Evolutionary conservation across 2,329 filamentous ascomycete genomes (phyloP).

Genomic region (Fonsecaea monophora): DNA sequence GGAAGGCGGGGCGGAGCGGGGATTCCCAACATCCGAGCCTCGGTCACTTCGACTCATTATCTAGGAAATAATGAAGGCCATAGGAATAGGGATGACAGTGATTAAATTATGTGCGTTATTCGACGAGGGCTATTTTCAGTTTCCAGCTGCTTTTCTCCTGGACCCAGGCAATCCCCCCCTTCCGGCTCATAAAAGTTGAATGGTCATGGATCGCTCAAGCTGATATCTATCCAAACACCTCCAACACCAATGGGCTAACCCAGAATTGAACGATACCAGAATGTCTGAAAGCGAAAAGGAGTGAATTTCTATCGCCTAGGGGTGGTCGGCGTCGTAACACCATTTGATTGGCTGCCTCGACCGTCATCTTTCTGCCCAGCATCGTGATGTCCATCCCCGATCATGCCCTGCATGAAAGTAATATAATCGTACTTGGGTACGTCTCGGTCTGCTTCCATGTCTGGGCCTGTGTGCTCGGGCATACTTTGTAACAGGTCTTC

Average conservation of each 20-base stretch:
- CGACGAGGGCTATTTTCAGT: slow-evolving; percentile 5
- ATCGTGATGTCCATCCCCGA: slow-evolving; percentile 51
- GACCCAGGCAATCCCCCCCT: background rate
- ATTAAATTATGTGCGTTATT: slow-evolving; percentile 5
- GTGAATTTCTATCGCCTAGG: slow-evolving; percentile 23
- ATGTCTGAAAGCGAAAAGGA: slow-evolving; percentile 1
- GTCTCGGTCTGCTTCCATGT: slow-evolving; percentile 83
- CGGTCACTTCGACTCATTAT: background rate
- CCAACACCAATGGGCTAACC: background rate
- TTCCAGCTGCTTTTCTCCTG: slow-evolving; percentile 1
- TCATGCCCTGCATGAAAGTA: slow-evolving; percentile 91
- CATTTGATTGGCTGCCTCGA: slow-evolving; percentile 28
- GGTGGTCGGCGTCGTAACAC: slow-evolving; percentile 33
- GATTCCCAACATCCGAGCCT: background rate
- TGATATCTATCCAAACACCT: background rate
- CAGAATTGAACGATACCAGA: slow-evolving; percentile 1
- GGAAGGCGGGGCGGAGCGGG: background rate
- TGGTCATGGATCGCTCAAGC: slow-evolving; percentile 11
- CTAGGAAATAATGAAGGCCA: no score
- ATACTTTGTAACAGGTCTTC: slow-evolving; percentile 89
- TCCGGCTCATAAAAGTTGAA: slow-evolving; percentile 11
- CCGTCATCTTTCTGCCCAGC: slow-evolving; percentile 24
- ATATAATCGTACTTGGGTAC: slow-evolving; percentile 94
- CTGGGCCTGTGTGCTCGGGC: slow-evolving; percentile 81
- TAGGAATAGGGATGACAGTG: background rate